phyloP scores from a whole-genome alignment of 208 protist genomes.

The Zelonia costaricensis region DNA sequence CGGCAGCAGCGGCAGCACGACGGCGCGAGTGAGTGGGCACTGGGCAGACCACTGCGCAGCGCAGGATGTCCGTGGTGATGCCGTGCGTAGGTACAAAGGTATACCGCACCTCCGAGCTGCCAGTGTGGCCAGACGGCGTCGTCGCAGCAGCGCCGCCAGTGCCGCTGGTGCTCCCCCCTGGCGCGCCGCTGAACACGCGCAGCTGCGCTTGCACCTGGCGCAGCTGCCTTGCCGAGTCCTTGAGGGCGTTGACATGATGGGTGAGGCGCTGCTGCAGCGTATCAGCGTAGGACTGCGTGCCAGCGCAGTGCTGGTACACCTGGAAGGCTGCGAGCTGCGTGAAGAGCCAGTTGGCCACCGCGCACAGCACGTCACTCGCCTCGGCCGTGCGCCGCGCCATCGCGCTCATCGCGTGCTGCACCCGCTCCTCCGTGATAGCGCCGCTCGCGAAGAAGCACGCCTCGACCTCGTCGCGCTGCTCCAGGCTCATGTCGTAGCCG shows the following conservation, averaged over 20 bases:
- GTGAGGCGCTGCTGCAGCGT: conserved; percentile 47
- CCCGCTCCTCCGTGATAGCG: conserved; percentile 20
- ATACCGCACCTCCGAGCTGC: conserved; percentile 7
- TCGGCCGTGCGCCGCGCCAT: conserved; percentile 4
- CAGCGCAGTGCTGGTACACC: conserved; percentile 33
- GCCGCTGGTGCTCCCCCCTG: neutral
- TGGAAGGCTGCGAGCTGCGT: conserved; percentile 43
- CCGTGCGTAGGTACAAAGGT: conserved; percentile 33
- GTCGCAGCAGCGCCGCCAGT: too few relatives aligned
- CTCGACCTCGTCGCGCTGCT: conserved; percentile 30
- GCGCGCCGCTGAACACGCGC: conserved; percentile 17
- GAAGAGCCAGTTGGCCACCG: conserved; percentile 48
- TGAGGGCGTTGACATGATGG: conserved; percentile 36
- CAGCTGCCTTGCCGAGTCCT: conserved; percentile 33
- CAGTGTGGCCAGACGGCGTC: too few relatives aligned
- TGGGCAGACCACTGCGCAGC: conserved; percentile 32
- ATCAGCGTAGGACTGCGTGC: conserved; percentile 43
- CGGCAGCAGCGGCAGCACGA: neutral
- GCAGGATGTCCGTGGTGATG: conserved; percentile 29
- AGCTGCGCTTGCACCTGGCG: conserved; percentile 40
- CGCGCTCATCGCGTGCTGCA: conserved; percentile 8
- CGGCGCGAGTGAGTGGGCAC: conserved; percentile 4
- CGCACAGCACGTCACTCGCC: conserved; percentile 9
- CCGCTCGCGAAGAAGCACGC: conserved; percentile 19
- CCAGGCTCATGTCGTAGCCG: conserved; percentile 38